These are phyloP conservation scores for Xylaria longipes DNA, from an alignment of 495 filamentous ascomycete species.

Conservation along the genomic window DNA sequence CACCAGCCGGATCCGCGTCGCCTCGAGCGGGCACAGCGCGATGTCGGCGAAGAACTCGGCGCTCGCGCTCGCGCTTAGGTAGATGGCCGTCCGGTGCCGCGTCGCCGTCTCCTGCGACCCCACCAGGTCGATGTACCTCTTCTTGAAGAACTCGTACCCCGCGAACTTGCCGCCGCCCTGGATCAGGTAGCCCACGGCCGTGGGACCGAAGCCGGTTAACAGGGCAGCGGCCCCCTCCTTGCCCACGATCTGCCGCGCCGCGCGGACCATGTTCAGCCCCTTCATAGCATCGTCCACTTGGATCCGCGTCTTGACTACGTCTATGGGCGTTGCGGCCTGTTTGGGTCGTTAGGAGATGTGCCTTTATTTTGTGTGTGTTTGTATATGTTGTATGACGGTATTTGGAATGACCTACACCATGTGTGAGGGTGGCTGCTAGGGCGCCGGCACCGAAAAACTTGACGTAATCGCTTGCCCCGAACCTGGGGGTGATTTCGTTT, in stretches of 20 bases:
- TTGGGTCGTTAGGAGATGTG: neutral
- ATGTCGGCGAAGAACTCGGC: slow-evolving; percentile 83
- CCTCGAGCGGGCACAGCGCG: slow-evolving; percentile 77
- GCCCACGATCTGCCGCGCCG: slow-evolving; percentile 70
- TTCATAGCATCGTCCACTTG: slow-evolving; percentile 78
- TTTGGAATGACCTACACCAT: slow-evolving; percentile 78
- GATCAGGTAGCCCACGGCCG: slow-evolving; percentile 76
- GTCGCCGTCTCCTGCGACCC: slow-evolving; percentile 67
- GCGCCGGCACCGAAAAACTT: slow-evolving; percentile 85
- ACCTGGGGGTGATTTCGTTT: slow-evolving; percentile 35
- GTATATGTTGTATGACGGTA: too few species aligned
- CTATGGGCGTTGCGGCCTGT: slow-evolving; percentile 55
- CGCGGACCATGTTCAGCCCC: slow-evolving; percentile 74
- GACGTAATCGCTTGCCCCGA: slow-evolving; percentile 53
- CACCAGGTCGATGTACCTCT: slow-evolving; percentile 72
- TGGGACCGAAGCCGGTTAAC: slow-evolving; percentile 76
- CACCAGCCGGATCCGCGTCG: slow-evolving; percentile 78
- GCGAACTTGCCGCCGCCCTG: slow-evolving; percentile 82
- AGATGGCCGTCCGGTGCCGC: slow-evolving; percentile 74
- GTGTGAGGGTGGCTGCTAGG: slow-evolving; percentile 82
- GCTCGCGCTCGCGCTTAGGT: slow-evolving; percentile 72
- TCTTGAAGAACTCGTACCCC: slow-evolving; percentile 82
- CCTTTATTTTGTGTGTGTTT: neutral
- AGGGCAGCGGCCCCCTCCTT: slow-evolving; percentile 76
- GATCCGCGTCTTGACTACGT: slow-evolving; percentile 74